Percentiles rank a stretch among this genome's conserved stretches.
phyloP scores from a whole-genome alignment of 805 yeast genomes.

The Yarrowia bubula region DNA sequence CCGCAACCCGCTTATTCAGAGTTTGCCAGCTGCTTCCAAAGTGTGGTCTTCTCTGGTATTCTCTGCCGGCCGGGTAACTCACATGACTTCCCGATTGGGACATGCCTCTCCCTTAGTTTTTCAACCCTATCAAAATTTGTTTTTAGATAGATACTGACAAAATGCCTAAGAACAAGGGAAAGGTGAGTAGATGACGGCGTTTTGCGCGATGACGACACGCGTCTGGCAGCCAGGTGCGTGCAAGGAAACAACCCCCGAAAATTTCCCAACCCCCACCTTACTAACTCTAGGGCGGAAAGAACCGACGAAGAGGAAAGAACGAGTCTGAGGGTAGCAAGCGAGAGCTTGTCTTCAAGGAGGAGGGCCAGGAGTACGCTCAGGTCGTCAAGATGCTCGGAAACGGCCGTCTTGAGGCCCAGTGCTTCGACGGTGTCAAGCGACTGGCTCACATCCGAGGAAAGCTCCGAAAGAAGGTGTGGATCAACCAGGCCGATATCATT shows the following conservation, averaged over 20 bases:
- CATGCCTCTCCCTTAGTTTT: constrained; percentile 13
- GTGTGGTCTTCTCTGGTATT: background rate
- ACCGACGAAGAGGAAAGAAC: constrained; percentile 97
- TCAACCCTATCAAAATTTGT: constrained; percentile 24
- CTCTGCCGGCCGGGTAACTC: constrained; percentile 23
- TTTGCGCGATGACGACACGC: background rate
- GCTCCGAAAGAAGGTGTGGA: constrained; percentile 99
- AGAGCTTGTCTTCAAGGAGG: constrained; percentile 87
- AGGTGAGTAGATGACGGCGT: constrained; percentile 42
- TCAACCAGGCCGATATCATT: constrained; percentile 97
- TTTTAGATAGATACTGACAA: constrained; percentile 31
- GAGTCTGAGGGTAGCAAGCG: constrained; percentile 88
- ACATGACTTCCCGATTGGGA: constrained; percentile 27
- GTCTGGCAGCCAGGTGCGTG: background rate
- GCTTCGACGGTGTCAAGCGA: constrained; percentile 92
- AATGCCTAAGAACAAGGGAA: constrained; percentile 79
- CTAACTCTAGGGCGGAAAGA: constrained; percentile 51
- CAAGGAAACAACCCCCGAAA: background rate
- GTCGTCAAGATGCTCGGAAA: constrained; percentile 97
- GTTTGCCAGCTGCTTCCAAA: background rate
- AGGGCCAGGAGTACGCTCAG: constrained; percentile 98
- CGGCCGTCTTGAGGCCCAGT: constrained; percentile 91
- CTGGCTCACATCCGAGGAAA: constrained; percentile 99
- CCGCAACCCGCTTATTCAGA: too few species aligned
- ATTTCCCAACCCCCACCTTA: background rate